These are phyloP conservation scores for Drechslerella coelobrocha DNA, from an alignment of 2,329 filamentous ascomycete species.

Conservation along the genomic window DNA sequence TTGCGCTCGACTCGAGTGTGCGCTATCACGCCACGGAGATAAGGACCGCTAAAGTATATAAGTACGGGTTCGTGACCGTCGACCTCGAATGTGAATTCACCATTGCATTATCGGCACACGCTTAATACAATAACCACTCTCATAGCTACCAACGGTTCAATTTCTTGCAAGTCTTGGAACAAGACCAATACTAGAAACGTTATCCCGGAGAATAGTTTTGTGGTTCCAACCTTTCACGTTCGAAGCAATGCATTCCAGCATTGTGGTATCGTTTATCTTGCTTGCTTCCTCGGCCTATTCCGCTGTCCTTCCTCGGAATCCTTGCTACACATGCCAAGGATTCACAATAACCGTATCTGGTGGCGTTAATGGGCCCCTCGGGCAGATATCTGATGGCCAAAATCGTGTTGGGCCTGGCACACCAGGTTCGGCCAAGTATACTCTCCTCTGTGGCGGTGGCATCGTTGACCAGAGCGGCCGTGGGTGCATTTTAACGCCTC, in stretches of 20 bases:
- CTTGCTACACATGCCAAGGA: constrained; percentile 52
- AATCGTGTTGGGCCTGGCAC: constrained; percentile 64
- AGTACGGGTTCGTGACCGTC: not conserved
- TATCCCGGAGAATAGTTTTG: too few relatives aligned
- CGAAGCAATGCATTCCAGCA: constrained; percentile 25
- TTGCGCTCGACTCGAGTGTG: too few relatives aligned
- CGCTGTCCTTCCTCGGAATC: constrained; percentile 31
- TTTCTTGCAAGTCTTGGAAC: too few relatives aligned
- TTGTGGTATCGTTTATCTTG: constrained; percentile 18
- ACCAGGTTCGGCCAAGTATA: constrained; percentile 63
- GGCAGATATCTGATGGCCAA: constrained; percentile 69
- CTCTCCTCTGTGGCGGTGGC: constrained; percentile 63
- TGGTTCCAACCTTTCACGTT: not conserved
- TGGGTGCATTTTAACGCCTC: constrained; percentile 70
- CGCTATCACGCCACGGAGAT: too few relatives aligned
- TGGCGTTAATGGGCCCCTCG: constrained; percentile 64
- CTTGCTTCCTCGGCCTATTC: constrained; percentile 30
- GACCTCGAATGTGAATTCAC: too few relatives aligned
- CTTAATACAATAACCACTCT: not conserved
- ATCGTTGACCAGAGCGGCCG: constrained; percentile 66
- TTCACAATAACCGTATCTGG: constrained; percentile 65
- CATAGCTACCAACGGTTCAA: not conserved
- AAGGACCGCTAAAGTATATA: too few relatives aligned
- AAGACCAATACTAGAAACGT: too few relatives aligned
- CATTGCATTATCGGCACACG: too few relatives aligned